phyloP scores from a whole-genome alignment of 2,329 filamentous ascomycete genomes.

The Sarocladiaceae sp. region DNA sequence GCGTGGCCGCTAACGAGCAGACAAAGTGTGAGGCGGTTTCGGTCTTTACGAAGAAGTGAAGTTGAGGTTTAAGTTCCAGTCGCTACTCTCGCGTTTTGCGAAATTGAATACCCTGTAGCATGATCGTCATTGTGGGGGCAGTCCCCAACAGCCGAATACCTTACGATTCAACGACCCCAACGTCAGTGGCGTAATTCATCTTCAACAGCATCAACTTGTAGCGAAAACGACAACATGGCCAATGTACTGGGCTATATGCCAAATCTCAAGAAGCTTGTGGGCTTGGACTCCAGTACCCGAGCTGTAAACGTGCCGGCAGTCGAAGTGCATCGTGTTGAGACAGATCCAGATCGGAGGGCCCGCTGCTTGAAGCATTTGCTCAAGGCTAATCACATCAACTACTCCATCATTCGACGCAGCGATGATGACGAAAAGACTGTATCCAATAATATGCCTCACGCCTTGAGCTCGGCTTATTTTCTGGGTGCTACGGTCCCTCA shows the following conservation, averaged over 20 bases:
- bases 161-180: constrained; percentile 1
- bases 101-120: background rate
- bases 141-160: background rate
- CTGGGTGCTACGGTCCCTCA: constrained; percentile 72
- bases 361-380: constrained; percentile 86
- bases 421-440: constrained; percentile 33
- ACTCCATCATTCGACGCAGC: constrained; percentile 76
- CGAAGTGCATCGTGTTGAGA: constrained; percentile 75
- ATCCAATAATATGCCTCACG: constrained; percentile 73
- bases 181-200: background rate
- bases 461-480: constrained; percentile 80
- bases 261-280: constrained; percentile 22
- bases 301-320: constrained; percentile 61
- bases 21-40: too few relatives aligned
- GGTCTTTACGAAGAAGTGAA: too few relatives aligned
- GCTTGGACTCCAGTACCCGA: constrained; percentile 19
- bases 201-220: background rate
- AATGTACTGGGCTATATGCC: constrained; percentile 30
- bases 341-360: constrained; percentile 70
- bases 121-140: constrained; percentile 2
- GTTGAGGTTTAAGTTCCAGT: too few relatives aligned
- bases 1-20: background rate
- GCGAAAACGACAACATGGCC: constrained; percentile 21
- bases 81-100: too few relatives aligned
- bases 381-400: constrained; percentile 86